A percentile compares a stretch with the other conserved stretches of the same genome.
Evolutionary conservation across 768 basidiomycete species (phyloP).

Genomic region (Calvatia gigantea): DNA sequence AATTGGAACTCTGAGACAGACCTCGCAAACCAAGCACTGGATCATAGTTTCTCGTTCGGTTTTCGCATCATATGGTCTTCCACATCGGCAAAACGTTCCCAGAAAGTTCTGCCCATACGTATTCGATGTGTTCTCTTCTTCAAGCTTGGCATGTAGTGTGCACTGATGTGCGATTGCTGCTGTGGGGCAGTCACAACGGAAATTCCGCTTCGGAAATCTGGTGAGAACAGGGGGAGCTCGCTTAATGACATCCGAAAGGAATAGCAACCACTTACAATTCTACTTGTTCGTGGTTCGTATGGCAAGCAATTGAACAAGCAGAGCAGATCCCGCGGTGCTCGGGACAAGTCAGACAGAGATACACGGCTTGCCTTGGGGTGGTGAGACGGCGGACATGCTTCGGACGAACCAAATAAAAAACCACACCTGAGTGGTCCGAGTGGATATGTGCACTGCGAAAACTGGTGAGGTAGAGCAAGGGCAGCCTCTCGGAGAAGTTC

Average conservation of each 20-base stretch:
- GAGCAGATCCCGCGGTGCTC: conserved; percentile 70
- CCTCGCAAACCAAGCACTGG: conserved; percentile 84
- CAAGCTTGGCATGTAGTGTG: conserved; percentile 50
- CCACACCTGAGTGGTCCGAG: conserved; percentile 51
- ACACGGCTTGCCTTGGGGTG: conserved; percentile 63
- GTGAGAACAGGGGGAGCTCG: conserved; percentile 6
- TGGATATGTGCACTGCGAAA: conserved; percentile 62
- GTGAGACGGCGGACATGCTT: conserved; percentile 14
- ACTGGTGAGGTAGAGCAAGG: conserved; percentile 60
- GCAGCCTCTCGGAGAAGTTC: conserved; percentile 48
- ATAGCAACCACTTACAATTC: conserved; percentile 49
- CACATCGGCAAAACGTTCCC: conserved; percentile 72
- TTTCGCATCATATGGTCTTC: conserved; percentile 64
- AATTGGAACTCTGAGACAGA: conserved; percentile 31
- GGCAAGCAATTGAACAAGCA: conserved; percentile 84
- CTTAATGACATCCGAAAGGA: neutral
- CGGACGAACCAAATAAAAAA: neutral
- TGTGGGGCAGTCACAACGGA: conserved; percentile 86
- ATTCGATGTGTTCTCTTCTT: conserved; percentile 58
- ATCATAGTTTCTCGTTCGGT: conserved; percentile 84
- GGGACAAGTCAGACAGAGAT: conserved; percentile 75
- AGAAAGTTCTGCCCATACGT: conserved; percentile 73
- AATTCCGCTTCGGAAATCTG: conserved; percentile 77
- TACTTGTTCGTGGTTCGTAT: conserved; percentile 82
- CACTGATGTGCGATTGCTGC: conserved; percentile 55